Percentiles rank a stretch among this genome's conserved stretches.
phyloP scores from a whole-genome alignment of 225 moss, liverwort and hornwort genomes.

The Bryoerythrophyllum caledonicum region DNA sequence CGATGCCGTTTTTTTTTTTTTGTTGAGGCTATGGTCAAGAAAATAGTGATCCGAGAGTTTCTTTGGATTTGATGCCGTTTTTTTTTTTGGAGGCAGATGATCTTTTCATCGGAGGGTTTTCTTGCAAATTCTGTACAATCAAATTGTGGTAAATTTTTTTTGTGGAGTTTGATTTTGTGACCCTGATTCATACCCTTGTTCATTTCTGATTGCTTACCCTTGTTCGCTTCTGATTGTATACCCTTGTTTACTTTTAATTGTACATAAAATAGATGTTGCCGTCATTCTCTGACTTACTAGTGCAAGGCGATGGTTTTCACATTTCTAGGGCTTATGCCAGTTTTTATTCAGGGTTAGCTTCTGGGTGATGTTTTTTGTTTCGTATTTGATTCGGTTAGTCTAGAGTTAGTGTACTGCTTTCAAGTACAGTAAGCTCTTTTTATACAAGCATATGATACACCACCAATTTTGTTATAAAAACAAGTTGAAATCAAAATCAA shows the following conservation, averaged over 20 bases:
- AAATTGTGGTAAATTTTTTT: background rate
- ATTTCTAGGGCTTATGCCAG: no score
- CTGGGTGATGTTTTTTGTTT: background rate
- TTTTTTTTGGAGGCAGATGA: background rate
- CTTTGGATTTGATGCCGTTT: background rate
- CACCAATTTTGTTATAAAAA: no score
- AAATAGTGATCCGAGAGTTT: no score
- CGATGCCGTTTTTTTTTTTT: no score
- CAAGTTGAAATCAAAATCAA: no score
- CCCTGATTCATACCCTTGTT: conserved; percentile 66
- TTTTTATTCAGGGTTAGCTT: no score
- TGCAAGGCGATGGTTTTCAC: background rate
- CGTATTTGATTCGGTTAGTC: background rate
- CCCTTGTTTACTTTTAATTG: no score
- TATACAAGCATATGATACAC: no score
- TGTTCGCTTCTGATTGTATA: no score
- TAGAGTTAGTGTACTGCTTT: background rate
- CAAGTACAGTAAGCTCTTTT: no score
- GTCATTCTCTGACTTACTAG: background rate
- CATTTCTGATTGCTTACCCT: conserved; percentile 61
- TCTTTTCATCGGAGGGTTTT: background rate
- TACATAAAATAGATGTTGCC: background rate
- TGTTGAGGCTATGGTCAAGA: no score
- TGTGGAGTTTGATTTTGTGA: conserved; percentile 23
- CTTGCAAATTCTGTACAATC: background rate